These are phyloP conservation scores for Brachypodium distachyon DNA, from an alignment of 202 grass and related monocot genomes.

Conservation along the genomic window DNA sequence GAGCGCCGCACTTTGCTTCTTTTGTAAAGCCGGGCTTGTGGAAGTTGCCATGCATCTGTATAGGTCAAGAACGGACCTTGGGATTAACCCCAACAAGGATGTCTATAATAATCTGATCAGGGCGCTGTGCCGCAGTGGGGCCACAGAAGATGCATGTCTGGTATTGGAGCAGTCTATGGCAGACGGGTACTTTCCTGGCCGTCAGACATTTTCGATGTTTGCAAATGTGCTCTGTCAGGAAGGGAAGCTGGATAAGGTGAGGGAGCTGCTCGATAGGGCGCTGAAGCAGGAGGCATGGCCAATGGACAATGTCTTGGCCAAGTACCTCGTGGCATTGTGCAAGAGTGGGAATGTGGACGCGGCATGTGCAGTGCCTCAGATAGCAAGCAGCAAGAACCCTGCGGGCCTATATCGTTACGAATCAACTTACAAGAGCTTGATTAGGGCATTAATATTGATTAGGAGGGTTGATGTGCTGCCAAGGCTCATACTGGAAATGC, in stretches of 20 bases:
- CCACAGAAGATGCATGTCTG: slow-evolving; percentile 43
- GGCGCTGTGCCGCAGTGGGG: slow-evolving; percentile 56
- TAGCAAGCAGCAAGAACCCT: slow-evolving; percentile 33
- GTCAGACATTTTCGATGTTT: slow-evolving; percentile 64
- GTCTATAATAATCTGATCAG: slow-evolving; percentile 69
- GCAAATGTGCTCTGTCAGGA: slow-evolving; percentile 62
- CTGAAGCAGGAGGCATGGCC: slow-evolving; percentile 54
- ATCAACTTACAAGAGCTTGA: slow-evolving; percentile 78
- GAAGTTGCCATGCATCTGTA: slow-evolving; percentile 79
- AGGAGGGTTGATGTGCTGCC: slow-evolving; percentile 60
- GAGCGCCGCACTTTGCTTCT: slow-evolving; percentile 80
- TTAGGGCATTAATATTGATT: slow-evolving; percentile 60
- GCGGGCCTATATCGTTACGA: slow-evolving; percentile 47
- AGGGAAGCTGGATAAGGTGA: slow-evolving; percentile 70
- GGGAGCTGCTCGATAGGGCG: slow-evolving; percentile 62
- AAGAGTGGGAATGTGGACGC: slow-evolving; percentile 71
- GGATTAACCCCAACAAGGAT: slow-evolving; percentile 54
- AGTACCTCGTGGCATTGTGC: slow-evolving; percentile 67
- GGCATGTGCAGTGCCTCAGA: slow-evolving; percentile 47
- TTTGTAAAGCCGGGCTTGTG: slow-evolving; percentile 94
- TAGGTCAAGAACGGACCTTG: slow-evolving; percentile 58
- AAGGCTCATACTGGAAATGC: slow-evolving; percentile 82
- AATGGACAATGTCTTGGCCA: slow-evolving; percentile 42
- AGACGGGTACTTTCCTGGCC: slow-evolving; percentile 61
- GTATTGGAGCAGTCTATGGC: slow-evolving; percentile 67